phyloP scores from a whole-genome alignment of 805 yeast species.

The Brettanomyces anomalus region DNA sequence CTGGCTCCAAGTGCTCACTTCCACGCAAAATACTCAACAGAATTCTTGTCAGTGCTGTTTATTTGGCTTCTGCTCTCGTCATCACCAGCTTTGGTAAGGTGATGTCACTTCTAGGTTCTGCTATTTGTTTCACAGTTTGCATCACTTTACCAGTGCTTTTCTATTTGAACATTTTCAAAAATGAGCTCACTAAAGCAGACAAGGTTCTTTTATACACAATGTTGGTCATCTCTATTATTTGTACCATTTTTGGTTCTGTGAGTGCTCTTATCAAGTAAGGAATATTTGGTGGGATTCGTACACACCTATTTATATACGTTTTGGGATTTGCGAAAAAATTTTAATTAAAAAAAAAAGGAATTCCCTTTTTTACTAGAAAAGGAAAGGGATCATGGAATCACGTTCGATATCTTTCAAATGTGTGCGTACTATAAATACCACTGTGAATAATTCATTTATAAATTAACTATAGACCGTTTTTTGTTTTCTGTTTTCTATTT shows the following conservation, averaged over 20 bases:
- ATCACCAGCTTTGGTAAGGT: slow-evolving; percentile 77
- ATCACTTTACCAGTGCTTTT: slow-evolving; percentile 69
- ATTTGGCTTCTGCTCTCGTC: slow-evolving; percentile 51
- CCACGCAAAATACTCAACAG: slow-evolving; percentile 22
- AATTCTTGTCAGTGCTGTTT: slow-evolving; percentile 41
- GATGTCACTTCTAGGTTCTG: slow-evolving; percentile 74
- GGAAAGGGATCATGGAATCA: too few relatives aligned
- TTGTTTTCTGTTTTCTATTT: too few relatives aligned
- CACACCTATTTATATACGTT: too few relatives aligned
- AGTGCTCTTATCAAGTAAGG: slow-evolving; percentile 32
- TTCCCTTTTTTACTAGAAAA: too few relatives aligned
- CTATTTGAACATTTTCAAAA: slow-evolving; percentile 48
- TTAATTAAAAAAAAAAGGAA: too few relatives aligned
- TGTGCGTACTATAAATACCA: too few relatives aligned
- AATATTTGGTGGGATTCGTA: neutral
- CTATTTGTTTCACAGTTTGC: slow-evolving; percentile 73
- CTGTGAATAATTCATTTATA: too few relatives aligned
- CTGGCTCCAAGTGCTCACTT: neutral
- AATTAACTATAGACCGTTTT: too few relatives aligned
- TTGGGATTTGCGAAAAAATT: neutral
- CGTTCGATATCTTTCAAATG: too few relatives aligned
- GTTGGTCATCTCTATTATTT: slow-evolving; percentile 33
- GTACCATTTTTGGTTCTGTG: slow-evolving; percentile 53
- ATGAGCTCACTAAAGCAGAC: slow-evolving; percentile 33
- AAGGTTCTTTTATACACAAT: slow-evolving; percentile 32